Evolutionary conservation across 345 rosid species (phyloP).

Genomic region (Eucalyptus curtisii): DNA sequence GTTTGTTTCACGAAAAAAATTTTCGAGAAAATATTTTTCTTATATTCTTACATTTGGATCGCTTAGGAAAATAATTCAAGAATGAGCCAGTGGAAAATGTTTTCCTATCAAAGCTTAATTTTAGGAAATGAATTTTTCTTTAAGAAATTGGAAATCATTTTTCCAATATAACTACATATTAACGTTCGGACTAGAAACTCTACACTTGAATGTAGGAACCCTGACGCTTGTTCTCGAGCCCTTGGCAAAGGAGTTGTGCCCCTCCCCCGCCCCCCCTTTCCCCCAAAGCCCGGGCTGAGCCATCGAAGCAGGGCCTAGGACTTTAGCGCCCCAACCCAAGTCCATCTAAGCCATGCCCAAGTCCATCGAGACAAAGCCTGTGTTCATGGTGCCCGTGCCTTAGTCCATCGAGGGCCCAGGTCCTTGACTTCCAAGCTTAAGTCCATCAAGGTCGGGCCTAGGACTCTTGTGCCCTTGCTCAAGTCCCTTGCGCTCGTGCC

Average conservation of each 20-base stretch:
- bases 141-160: no score
- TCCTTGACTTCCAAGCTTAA: not conserved
- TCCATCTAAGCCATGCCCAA: not conserved
- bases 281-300: accelerated
- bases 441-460: accelerated
- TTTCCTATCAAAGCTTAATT: no score
- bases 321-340: no score
- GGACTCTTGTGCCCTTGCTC: accelerated
- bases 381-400: accelerated
- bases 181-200: accelerated
- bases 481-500: accelerated
- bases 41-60: no score
- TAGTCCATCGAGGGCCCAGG: not conserved
- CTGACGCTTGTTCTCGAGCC: no score
- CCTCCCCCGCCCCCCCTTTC: no score
- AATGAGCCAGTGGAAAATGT: no score
- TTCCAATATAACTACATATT: no score
- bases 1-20: accelerated
- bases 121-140: no score
- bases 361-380: not conserved
- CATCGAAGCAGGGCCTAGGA: accelerated
- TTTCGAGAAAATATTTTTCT: accelerated
- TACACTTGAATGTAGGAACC: no score
- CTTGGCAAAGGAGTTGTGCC: no score
- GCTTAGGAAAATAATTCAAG: accelerated